These are phyloP conservation scores for Xylariaceae sp. DNA, from an alignment of 2,329 filamentous ascomycete species.

Conservation along the genomic window DNA sequence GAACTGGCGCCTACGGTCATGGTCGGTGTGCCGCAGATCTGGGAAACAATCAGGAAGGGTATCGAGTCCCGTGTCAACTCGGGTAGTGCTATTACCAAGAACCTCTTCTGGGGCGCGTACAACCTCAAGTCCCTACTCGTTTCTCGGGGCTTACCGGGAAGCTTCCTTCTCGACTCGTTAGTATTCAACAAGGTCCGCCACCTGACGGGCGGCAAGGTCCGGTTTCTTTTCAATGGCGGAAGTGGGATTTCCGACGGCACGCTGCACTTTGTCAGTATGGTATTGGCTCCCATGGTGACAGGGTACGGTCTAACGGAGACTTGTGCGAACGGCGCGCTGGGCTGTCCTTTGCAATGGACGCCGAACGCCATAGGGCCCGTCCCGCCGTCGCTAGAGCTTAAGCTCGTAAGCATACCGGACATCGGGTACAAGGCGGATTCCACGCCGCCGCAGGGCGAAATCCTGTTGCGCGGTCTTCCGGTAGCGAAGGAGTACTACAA, in stretches of 20 bases:
- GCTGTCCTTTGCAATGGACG: constrained; percentile 82
- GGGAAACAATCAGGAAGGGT: constrained; percentile 97
- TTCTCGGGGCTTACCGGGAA: constrained; percentile 58
- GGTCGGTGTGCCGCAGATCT: constrained; percentile 92
- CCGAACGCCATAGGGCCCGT: constrained; percentile 73
- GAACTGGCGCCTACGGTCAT: constrained; percentile 87
- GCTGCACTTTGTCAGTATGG: constrained; percentile 84
- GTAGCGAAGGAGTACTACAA: constrained; percentile 78
- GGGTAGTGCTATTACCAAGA: constrained; percentile 64
- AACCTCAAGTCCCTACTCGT: constrained; percentile 58
- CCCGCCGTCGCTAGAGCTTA: constrained; percentile 75
- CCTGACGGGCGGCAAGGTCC: constrained; percentile 80
- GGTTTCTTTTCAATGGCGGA: constrained; percentile 91
- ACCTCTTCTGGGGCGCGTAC: constrained; percentile 71
- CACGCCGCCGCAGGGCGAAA: constrained; percentile 82
- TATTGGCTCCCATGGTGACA: constrained; percentile 88
- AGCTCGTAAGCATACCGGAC: constrained; percentile 86
- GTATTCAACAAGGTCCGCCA: constrained; percentile 92
- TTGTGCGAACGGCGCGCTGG: constrained; percentile 74
- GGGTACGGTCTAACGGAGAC: constrained; percentile 97
- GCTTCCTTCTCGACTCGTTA: constrained; percentile 69
- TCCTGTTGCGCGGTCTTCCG: constrained; percentile 76
- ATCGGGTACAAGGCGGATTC: constrained; percentile 77
- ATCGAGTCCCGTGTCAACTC: constrained; percentile 75
- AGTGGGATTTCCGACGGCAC: constrained; percentile 87